Percentiles rank a stretch among this genome's conserved stretches.
These are phyloP conservation scores for Naganishia randhawae DNA, from an alignment of 768 basidiomycete species.

Conservation along the genomic window DNA sequence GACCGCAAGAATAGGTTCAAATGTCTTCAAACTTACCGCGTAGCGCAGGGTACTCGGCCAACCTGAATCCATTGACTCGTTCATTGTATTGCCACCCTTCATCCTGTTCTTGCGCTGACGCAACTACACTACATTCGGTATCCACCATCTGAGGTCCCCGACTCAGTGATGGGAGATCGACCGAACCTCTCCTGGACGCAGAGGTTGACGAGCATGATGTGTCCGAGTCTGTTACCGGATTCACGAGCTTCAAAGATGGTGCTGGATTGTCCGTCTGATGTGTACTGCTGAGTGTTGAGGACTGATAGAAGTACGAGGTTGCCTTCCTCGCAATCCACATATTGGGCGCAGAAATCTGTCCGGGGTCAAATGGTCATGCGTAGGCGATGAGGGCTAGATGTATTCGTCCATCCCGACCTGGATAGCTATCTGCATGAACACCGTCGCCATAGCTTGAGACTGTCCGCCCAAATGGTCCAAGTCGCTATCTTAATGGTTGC, in stretches of 20 bases:
- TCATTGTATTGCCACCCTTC: conserved; percentile 14
- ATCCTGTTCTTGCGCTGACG: neutral
- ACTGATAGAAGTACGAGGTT: neutral
- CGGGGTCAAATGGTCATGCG: neutral
- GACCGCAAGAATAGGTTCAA: neutral
- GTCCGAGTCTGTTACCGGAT: conserved; percentile 6
- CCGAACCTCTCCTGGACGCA: neutral
- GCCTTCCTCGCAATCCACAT: conserved; percentile 21
- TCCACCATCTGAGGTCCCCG: neutral
- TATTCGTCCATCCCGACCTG: no score
- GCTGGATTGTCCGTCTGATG: neutral
- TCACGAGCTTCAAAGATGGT: neutral
- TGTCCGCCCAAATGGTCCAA: no score
- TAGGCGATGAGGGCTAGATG: no score
- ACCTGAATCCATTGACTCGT: conserved; percentile 5
- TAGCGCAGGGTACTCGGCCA: conserved; percentile 30
- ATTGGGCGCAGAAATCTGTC: neutral
- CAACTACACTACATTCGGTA: no score
- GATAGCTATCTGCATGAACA: neutral
- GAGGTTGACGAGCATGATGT: conserved; percentile 16
- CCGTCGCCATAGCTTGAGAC: no score
- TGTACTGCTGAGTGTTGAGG: neutral
- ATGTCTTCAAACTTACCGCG: conserved; percentile 14
- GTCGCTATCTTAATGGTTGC: neutral
- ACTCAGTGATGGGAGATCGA: neutral